These are phyloP conservation scores for Chrysoporthe deuterocubensis DNA, from an alignment of 2,329 filamentous ascomycete species.

Conservation along the genomic window DNA sequence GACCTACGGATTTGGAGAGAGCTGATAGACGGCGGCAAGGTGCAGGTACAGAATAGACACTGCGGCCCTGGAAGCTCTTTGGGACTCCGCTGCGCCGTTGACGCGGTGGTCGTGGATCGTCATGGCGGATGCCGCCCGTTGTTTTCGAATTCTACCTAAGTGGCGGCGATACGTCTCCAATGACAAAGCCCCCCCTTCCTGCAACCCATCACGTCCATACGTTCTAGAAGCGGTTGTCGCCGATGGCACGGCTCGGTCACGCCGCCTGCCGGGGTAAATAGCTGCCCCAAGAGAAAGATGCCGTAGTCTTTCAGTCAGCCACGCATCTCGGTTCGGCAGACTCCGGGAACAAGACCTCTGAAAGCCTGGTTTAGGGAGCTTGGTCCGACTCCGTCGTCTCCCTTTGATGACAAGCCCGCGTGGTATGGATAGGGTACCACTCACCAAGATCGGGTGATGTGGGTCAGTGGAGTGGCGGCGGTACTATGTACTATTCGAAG, in stretches of 20 bases:
- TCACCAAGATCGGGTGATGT: background rate
- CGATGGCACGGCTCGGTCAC: background rate
- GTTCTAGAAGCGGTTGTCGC: background rate
- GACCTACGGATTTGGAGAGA: slow-evolving; percentile 59
- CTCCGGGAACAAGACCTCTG: background rate
- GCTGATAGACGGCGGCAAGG: background rate
- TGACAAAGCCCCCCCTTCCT: background rate
- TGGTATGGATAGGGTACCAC: background rate
- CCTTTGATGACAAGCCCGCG: background rate
- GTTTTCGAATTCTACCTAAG: background rate
- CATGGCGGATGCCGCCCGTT: background rate
- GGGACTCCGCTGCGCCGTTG: background rate
- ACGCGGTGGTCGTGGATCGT: background rate
- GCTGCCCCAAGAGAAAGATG: background rate
- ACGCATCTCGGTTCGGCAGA: slow-evolving; percentile 2
- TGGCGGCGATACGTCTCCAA: background rate
- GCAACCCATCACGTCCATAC: background rate
- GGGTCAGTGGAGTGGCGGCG: background rate
- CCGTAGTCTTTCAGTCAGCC: background rate
- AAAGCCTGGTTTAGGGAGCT: background rate
- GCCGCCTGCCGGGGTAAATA: background rate
- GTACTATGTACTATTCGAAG: background rate
- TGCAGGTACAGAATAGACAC: background rate
- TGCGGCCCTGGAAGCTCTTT: background rate
- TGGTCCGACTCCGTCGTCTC: background rate